phyloP scores from a whole-genome alignment of 2,329 filamentous ascomycete genomes.

The Tricladium varicosporioides region DNA sequence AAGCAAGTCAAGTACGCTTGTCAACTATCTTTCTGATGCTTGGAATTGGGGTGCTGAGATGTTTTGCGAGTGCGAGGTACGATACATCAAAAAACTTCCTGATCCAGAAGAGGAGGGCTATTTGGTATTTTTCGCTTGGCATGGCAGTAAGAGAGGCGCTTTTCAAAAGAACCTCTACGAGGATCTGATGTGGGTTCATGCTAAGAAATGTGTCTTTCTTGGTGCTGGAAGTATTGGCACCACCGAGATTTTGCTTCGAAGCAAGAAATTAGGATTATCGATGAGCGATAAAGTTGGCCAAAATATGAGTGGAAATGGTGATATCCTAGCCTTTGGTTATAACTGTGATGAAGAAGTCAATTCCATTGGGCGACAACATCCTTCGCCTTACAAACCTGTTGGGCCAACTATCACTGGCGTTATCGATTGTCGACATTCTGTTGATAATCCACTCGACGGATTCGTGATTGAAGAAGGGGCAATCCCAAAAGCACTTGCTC shows the following conservation, averaged over 20 bases:
- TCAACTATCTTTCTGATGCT: slow-evolving; percentile 66
- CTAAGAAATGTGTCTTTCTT: slow-evolving; percentile 63
- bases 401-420: slow-evolving; percentile 63
- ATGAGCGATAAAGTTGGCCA: slow-evolving; percentile 57
- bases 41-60: slow-evolving; percentile 73
- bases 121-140: slow-evolving; percentile 63
- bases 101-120: slow-evolving; percentile 50
- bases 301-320: slow-evolving; percentile 65
- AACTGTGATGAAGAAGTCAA: slow-evolving; percentile 58
- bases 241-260: slow-evolving; percentile 63
- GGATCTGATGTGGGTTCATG: slow-evolving; percentile 66
- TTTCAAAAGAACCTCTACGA: slow-evolving; percentile 54
- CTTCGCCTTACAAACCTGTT: slow-evolving; percentile 49
- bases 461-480: slow-evolving; percentile 65
- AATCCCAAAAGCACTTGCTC: slow-evolving; percentile 55
- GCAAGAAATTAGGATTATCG: slow-evolving; percentile 54
- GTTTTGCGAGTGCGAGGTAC: slow-evolving; percentile 67
- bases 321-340: slow-evolving; percentile 64
- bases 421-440: slow-evolving; percentile 55
- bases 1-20: slow-evolving; percentile 63
- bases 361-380: slow-evolving; percentile 50
- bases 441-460: slow-evolving; percentile 55
- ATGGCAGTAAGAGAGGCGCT: slow-evolving; percentile 54
- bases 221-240: slow-evolving; percentile 64
- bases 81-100: slow-evolving; percentile 55